A percentile compares a stretch with the other conserved stretches of the same genome.
Conservation (phyloP, 441 rosid genomes). For the Bruguiera hainesii region DNA sequence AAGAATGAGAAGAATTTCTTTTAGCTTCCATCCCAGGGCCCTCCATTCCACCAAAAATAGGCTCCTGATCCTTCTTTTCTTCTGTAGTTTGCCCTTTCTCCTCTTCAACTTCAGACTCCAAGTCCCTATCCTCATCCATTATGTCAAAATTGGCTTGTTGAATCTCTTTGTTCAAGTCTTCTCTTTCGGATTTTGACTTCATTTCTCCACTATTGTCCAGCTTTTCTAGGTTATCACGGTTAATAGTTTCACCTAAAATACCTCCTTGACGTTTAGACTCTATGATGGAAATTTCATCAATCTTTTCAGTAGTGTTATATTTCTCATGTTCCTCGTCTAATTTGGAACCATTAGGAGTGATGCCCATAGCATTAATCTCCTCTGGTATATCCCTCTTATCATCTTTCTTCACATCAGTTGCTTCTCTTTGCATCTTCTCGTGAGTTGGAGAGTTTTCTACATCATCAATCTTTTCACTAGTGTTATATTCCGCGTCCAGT, state of each 20-base stretch:
- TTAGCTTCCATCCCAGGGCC: conserved; percentile 43
- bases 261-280: conserved; percentile 20
- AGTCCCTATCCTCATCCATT: conserved; percentile 19
- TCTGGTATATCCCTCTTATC: conserved; percentile 19
- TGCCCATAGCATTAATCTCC: conserved; percentile 26
- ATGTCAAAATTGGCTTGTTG: conserved; percentile 22
- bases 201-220: conserved; percentile 6
- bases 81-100: conserved; percentile 26
- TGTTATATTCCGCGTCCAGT: conserved; percentile 14
- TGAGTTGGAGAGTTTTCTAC: conserved; percentile 16
- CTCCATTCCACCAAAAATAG: conserved; percentile 51
- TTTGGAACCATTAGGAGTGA: conserved; percentile 16
- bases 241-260: conserved; percentile 14
- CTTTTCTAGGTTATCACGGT: conserved; percentile 17
- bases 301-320: conserved; percentile 16
- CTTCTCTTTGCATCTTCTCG: conserved; percentile 26
- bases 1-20: conserved; percentile 30
- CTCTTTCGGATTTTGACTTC: conserved; percentile 21
- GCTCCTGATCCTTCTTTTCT: conserved; percentile 39
- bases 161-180: conserved; percentile 19
- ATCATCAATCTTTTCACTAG: conserved; percentile 20
- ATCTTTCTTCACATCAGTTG: conserved; percentile 19
- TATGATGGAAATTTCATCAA: conserved; percentile 10
- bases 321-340: conserved; percentile 17
- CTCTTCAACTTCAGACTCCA: conserved; percentile 30